A percentile compares a stretch with the other conserved stretches of the same genome.
phyloP scores from a whole-genome alignment of 2,329 filamentous ascomycete genomes.

The Xylariaceae sp. region DNA sequence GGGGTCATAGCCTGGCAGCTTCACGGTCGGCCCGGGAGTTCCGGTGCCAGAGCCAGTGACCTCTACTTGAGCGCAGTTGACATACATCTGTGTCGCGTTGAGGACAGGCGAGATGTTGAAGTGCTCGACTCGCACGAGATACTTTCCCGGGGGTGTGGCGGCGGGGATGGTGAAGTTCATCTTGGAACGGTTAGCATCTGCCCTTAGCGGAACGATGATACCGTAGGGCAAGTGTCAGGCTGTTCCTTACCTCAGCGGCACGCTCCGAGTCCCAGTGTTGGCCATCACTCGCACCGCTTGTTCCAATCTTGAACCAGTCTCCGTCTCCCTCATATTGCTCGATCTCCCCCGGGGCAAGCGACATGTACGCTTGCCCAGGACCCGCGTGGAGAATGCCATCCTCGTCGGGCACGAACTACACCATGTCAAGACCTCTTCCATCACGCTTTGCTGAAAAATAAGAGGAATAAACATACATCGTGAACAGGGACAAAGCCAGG shows the following conservation, averaged over 20 bases:
- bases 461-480: neutral
- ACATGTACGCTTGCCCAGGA: slow-evolving; percentile 5
- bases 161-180: slow-evolving; percentile 8
- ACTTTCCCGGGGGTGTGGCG: slow-evolving; percentile 8
- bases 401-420: neutral
- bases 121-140: slow-evolving; percentile 8
- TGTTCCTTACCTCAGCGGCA: slow-evolving; percentile 1
- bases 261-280: slow-evolving; percentile 4
- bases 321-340: slow-evolving; percentile 5
- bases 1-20: slow-evolving; percentile 5
- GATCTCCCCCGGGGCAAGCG: slow-evolving; percentile 4
- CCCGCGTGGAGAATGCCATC: slow-evolving; percentile 1
- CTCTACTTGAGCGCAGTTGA: slow-evolving; percentile 7
- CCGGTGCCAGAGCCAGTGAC: slow-evolving; percentile 4
- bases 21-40: slow-evolving; percentile 3
- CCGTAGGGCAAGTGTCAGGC: neutral
- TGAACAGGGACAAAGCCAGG: neutral
- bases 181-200: slow-evolving; percentile 1
- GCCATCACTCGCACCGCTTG: slow-evolving; percentile 4
- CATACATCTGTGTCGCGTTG: slow-evolving; percentile 3
- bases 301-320: slow-evolving; percentile 8
- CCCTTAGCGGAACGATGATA: neutral
- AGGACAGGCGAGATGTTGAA: slow-evolving; percentile 5
- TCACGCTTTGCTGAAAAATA: neutral
- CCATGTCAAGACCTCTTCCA: too few relatives aligned